Conservation (phyloP, 2,329 filamentous ascomycete genomes). For the Teratosphaeria viscida region DNA sequence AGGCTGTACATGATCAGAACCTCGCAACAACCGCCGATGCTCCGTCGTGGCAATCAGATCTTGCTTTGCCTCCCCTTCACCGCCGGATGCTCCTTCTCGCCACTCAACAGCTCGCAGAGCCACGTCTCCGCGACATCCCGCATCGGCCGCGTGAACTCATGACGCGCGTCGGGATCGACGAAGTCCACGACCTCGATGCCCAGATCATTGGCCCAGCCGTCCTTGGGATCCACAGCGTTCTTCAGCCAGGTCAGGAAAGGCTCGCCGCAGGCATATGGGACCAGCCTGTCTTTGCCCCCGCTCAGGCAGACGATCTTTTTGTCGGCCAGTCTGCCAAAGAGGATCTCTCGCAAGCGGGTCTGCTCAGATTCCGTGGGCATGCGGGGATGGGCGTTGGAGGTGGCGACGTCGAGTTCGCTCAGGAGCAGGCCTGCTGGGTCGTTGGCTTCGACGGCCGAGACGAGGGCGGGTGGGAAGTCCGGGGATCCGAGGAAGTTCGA, state of each 20-base stretch:
- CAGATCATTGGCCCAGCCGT: slow-evolving; percentile 45
- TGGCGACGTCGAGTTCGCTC: slow-evolving; percentile 23
- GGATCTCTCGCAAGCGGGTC: slow-evolving; percentile 26
- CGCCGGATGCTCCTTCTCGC: slow-evolving; percentile 7
- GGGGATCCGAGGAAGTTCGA: slow-evolving; percentile 60
- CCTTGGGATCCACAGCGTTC: slow-evolving; percentile 33
- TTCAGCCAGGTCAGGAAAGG: slow-evolving; percentile 55
- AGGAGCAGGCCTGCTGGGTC: slow-evolving; percentile 73
- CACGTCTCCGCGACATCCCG: slow-evolving; percentile 55
- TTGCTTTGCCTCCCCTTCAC: slow-evolving; percentile 3
- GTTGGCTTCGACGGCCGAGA: slow-evolving; percentile 50
- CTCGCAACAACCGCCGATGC: background rate
- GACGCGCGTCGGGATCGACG: slow-evolving; percentile 58
- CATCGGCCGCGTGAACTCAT: slow-evolving; percentile 61
- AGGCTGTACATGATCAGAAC: background rate
- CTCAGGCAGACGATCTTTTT: slow-evolving; percentile 58
- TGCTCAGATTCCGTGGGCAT: slow-evolving; percentile 36
- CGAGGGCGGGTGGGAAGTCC: slow-evolving; percentile 63
- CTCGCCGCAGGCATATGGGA: slow-evolving; percentile 53
- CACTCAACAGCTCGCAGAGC: slow-evolving; percentile 37
- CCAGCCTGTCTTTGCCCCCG: slow-evolving; percentile 59
- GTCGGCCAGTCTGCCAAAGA: slow-evolving; percentile 32
- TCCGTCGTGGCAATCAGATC: background rate
- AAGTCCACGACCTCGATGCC: slow-evolving; percentile 51
- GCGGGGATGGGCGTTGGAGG: slow-evolving; percentile 20